phyloP scores from a whole-genome alignment of 352 stramenopile species.

The Elongisporangium prolatum region DNA sequence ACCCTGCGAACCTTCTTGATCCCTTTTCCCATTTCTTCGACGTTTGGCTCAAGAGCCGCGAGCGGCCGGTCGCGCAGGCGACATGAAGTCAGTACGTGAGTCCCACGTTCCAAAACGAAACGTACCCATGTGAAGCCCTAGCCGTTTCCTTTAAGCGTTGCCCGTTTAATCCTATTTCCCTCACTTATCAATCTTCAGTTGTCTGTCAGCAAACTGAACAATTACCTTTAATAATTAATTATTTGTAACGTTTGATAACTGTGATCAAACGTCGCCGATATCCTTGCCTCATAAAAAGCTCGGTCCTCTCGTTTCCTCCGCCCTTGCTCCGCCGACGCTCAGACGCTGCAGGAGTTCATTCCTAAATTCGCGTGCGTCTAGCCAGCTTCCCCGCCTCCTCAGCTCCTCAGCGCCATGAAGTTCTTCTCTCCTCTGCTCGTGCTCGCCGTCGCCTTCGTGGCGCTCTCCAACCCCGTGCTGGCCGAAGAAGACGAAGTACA shows the following conservation, averaged over 20 bases:
- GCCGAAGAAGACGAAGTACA: not conserved
- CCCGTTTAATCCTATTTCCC: too few relatives aligned
- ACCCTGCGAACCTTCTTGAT: not conserved
- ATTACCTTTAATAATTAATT: too few relatives aligned
- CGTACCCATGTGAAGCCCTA: not conserved
- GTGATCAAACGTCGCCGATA: slow-evolving; percentile 10
- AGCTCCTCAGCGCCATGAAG: slow-evolving; percentile 19
- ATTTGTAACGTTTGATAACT: slow-evolving; percentile 5
- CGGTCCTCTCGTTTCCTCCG: slow-evolving; percentile 9
- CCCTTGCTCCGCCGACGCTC: not conserved
- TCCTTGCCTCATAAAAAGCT: slow-evolving; percentile 2
- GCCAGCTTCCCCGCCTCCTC: slow-evolving; percentile 7
- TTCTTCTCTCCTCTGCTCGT: slow-evolving; percentile 24
- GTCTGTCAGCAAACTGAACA: too few relatives aligned
- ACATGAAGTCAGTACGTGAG: not conserved
- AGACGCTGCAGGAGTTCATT: slow-evolving; percentile 14
- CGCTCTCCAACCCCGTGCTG: slow-evolving; percentile 7
- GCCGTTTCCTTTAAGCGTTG: not conserved
- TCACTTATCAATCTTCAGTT: too few relatives aligned
- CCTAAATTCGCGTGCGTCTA: slow-evolving; percentile 23
- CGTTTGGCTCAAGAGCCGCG: not conserved
- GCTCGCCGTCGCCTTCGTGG: slow-evolving; percentile 11
- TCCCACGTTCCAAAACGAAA: not conserved
- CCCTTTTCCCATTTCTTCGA: not conserved
- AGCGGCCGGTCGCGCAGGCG: not conserved